Base-by-base conservation (phyloP, 2,329 filamentous ascomycete genomes). In the Trichoderma koningii region DNA sequence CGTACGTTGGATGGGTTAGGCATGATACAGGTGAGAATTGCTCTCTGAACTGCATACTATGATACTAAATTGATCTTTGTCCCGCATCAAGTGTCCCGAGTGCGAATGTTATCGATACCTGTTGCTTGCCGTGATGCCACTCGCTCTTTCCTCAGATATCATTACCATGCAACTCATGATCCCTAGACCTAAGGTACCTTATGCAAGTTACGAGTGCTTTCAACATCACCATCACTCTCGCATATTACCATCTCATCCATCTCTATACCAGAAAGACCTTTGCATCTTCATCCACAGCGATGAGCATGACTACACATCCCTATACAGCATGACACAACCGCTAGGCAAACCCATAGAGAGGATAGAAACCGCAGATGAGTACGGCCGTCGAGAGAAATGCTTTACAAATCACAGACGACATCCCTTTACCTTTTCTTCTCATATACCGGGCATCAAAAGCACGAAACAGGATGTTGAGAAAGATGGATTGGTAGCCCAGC, bases 391-490 rank as follows among this genome's bases (percentile, higher is more conserved):
- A 21, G 68, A 73, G 5, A 48, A 50, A 15, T 77, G 73, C 59
- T 75, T 77, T 34, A 51, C 44, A 21, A 63, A 73, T 45, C 66
- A 76, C 34, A 67, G 26, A 41, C 65, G 38, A 1, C n/a, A 59
- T 2, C 74, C 72, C 0, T 78, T 74, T 61, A 67, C 70, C n/a
- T 71, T 74, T n/a, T 21, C 64, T 15, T 66, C 72, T 21, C 67
- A 71, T n/a, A 38, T 73, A 19, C 23, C 41, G 4, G 65, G 64
- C 7, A 64, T 77, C 23, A 64, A 67, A 53, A 52, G 52, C 14
- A 69, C 68, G 7, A 52, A 28, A 15, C 55, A 64, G n/a, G 45
- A 41, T 14, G 50, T 56, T 38, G 64, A 55, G 9, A 17, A 53
- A 1, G 67, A 70, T 45, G 66, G 68, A n/a, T 56, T 74, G 7